These are phyloP conservation scores for Dioscorea dumetorum DNA, from an alignment of 106 monocot genomes.

Conservation along the genomic window DNA sequence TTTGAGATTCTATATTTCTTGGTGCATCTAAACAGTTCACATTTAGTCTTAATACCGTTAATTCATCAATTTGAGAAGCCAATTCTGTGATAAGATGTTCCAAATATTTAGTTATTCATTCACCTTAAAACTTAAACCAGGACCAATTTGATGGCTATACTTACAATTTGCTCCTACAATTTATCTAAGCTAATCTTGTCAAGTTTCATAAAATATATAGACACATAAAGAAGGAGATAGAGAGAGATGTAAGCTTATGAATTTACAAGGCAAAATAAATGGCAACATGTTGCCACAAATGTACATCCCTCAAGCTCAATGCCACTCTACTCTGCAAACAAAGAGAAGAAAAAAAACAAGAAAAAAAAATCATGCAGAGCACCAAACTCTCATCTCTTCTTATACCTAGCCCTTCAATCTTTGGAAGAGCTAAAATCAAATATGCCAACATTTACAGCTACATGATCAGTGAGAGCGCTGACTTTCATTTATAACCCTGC, in stretches of 20 bases:
- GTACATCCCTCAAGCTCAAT: slow-evolving; percentile 47
- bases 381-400: slow-evolving; percentile 13
- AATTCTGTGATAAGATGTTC: too few species aligned
- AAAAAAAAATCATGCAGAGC: slow-evolving; percentile 15
- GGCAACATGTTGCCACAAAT: slow-evolving; percentile 42
- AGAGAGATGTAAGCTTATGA: slow-evolving; percentile 13
- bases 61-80: too few species aligned
- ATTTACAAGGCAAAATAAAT: slow-evolving; percentile 48
- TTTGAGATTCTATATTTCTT: too few species aligned
- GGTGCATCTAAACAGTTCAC: too few species aligned
- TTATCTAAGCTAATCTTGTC: too few species aligned
- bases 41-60: too few species aligned
- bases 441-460: slow-evolving; percentile 30
- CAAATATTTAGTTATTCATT: too few species aligned
- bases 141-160: too few species aligned
- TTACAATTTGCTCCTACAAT: too few species aligned
- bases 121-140: too few species aligned
- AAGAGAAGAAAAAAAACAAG: slow-evolving; percentile 12
- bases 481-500: neutral
- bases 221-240: neutral
- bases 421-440: slow-evolving; percentile 28
- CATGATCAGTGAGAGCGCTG: slow-evolving; percentile 1
- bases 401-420: slow-evolving; percentile 4
- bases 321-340: slow-evolving; percentile 28
- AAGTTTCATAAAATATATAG: too few species aligned